phyloP scores from a whole-genome alignment of 2,329 filamentous ascomycete genomes.

The Ceratocystis papillata region DNA sequence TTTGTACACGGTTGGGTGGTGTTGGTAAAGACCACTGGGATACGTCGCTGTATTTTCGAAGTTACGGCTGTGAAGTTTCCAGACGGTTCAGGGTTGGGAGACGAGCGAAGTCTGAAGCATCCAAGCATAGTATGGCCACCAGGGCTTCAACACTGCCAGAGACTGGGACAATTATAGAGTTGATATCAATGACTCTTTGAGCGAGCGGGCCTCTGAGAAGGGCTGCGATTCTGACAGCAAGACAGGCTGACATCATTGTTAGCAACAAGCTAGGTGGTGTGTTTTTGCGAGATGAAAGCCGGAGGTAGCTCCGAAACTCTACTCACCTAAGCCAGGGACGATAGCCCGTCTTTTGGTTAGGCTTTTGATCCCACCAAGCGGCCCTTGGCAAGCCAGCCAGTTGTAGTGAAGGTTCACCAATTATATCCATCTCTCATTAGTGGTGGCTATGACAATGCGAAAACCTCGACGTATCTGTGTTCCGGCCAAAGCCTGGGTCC shows the following conservation, averaged over 20 bases:
- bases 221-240: not conserved
- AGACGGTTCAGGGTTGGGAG: not conserved
- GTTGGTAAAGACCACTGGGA: not conserved
- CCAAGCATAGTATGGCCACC: not conserved
- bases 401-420: not conserved
- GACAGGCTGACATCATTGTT: not conserved
- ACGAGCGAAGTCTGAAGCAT: not conserved
- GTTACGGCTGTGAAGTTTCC: not conserved
- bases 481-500: not conserved
- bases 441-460: too few species aligned
- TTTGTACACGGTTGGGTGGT: not conserved
- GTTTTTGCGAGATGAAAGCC: not conserved
- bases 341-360: not conserved
- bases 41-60: not conserved
- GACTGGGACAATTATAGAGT: not conserved
- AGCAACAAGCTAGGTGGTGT: not conserved
- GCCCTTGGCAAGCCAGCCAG: not conserved
- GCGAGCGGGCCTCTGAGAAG: not conserved
- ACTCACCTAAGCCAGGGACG: not conserved
- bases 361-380: not conserved
- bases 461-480: not conserved
- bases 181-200: not conserved
- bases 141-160: not conserved
- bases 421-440: not conserved
- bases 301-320: not conserved